A percentile compares a stretch with the other conserved stretches of the same genome.
Conservation (phyloP, 306 rosid species). For the Corylus avellana region DNA sequence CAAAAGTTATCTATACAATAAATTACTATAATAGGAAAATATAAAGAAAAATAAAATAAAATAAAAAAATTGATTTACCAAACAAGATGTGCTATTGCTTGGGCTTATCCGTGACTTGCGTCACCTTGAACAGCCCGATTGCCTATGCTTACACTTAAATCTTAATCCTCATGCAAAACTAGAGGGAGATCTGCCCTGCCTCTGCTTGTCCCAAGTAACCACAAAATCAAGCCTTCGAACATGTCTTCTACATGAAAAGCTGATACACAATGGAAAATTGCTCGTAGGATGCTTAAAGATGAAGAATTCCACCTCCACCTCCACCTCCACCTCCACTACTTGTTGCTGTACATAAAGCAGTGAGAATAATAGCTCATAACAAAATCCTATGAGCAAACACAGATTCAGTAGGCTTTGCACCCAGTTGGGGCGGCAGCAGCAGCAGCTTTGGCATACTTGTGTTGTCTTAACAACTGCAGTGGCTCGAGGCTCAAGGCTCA, state of each 20-base stretch:
- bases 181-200: slow-evolving; percentile 3
- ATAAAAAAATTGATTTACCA: neutral
- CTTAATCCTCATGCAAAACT: slow-evolving; percentile 16
- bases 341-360: neutral
- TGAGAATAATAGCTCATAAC: neutral
- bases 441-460: slow-evolving; percentile 5
- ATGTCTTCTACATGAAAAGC: neutral
- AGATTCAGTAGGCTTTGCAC: neutral
- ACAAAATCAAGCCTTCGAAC: neutral
- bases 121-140: slow-evolving; percentile 11
- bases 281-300: neutral
- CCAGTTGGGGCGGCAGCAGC: slow-evolving; percentile 2
- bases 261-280: neutral
- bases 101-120: slow-evolving; percentile 32
- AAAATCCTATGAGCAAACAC: neutral
- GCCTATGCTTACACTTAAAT: neutral
- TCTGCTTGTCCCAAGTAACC: neutral
- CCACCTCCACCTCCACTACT: neutral
- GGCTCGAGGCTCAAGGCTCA: too few relatives aligned
- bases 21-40: slow-evolving; percentile 17
- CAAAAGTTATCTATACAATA: slow-evolving; percentile 44
- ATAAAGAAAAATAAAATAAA: neutral
- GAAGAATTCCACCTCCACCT: too few relatives aligned
- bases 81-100: slow-evolving; percentile 25
- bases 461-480: slow-evolving; percentile 2